Base-by-base conservation (phyloP, 441 rosid genomes). In the Bocquillonia castaneifolia region DNA sequence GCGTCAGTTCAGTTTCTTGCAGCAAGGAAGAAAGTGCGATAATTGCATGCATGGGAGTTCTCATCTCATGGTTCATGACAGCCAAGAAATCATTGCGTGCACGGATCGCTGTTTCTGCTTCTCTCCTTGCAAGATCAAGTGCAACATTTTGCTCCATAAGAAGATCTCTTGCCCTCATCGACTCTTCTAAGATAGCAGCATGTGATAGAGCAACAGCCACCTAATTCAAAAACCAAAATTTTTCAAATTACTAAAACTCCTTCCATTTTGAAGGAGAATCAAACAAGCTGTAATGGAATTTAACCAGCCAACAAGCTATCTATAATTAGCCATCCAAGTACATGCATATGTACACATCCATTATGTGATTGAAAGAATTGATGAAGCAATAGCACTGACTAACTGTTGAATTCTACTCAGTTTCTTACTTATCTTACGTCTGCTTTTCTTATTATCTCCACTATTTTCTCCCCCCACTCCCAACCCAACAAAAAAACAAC, bases 171-270 rank as follows among this genome's bases (percentile, higher is more conserved):
- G 99, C 99, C 74, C 99, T 81, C 97, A 88, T 91, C 15, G 99
- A 94, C 80, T 94, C 99, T 76, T 94, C 99, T 31, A 94, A 72
- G 72, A 94, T 94, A 18, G 99, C 99, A 70, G 99, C 97, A 74
- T 94, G 99, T 0, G 99, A 94, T 69, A 94, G 88, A 76, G 99
- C 99, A 67, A 94, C 99, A 0, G 99, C 99, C 75, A 94, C 99
- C 99, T 91, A 78, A 40, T 68, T 54, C 45, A 69, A 74, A 47
- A 69, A 66, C 52, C 68, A n/a, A 62, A 68, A 58, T 28, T 59
- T 15, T 34, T 34, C 64, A 63, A 59, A 40, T 52, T 50, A 28
- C 10, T 51, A 66, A 44, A 44, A 40, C 20, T 32, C 9, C 20
- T 48, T 56, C 42, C 17, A 22, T 57, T 64, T 25, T 28, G 17